Evolutionary conservation across 805 yeast genomes (phyloP), one percentile per base, ranked within the genome.

Genomic region (Kuraishia piskuri): DNA sequence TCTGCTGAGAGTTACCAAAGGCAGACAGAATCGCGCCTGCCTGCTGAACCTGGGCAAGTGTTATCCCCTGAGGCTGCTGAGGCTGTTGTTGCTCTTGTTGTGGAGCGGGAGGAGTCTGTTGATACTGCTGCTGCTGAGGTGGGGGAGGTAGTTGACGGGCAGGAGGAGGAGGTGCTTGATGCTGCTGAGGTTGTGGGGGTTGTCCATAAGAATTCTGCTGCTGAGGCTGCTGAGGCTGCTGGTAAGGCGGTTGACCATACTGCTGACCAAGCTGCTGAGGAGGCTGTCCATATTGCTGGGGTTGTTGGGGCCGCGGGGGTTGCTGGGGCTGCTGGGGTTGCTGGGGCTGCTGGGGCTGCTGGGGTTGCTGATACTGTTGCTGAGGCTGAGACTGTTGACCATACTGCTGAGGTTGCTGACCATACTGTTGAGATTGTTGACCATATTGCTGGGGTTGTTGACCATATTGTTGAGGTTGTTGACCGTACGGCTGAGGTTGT

Each of bases 131-230:
- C 50, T 46, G 57, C n/a, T 48, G 54, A 17, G 47, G 47, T 19
- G 45, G 25, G 12, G 55, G 37, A 17, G 53, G 44, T 14, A 48
- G 54, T 7, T 50, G 46, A 20, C 50, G 36, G n/a, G 23, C 20
- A 26, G 49, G 25, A 14, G 55, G 40, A 6, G 49, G 40, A 9
- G 50, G 54, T 7, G 48, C 46, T 6, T 50, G 20, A 17, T 52
- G 53, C 19, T 50, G 46, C 50, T 56, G 58, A 24, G 55, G 55
- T 51, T 57, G 67, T 40, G 58, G 64, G 49, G 54, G 65, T 54
- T 60, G 64, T 49, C 62, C 61, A 24, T 57, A 65, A 21, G 55
- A 58, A n/a, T 52, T 60, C 40, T 56, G 57, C 52, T 52, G 60
- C 36, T 52, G 55, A 6, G 50, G 56, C 51, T 51, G 57, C 40